Evolutionary conservation across 2,329 filamentous ascomycete genomes (phyloP), one percentile per base, ranked within the genome.

Genomic region (Fusarium nematophilum): DNA sequence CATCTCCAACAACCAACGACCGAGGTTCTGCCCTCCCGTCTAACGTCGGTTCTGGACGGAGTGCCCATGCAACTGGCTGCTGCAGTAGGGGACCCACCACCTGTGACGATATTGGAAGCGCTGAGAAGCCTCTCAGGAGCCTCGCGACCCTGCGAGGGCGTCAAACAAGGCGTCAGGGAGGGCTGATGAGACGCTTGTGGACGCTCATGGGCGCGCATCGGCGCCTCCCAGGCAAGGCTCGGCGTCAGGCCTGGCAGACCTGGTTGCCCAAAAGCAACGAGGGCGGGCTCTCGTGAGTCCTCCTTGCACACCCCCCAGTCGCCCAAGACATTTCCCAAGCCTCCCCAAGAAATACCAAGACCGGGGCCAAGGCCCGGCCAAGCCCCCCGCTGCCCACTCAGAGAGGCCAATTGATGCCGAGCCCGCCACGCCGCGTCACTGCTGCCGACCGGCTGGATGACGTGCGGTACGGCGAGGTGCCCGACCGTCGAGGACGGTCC

Each of bases 371-470:
- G 64, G 43, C 52, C 39, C 46, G 39, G 44, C 49, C 55, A 60
- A 53, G 55, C 21, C 52, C 21, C 36, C 40, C 7, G 23, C 27
- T n/a, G 50, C 30, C 61, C 58, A 57, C 48, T 61, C 53, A 59
- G 51, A 52, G 59, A 54, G 30, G 53, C 34, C 49, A 59, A 65
- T 57, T 65, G 61, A 51, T 54, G 44, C 64, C 66, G 56, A 65
- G 52, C 52, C 61, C 65, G 65, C 64, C 61, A 68, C 64, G 65
- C 65, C 65, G 65, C 64, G 65, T 65, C 61, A 68, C 61, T 65
- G 37, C 59, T 57, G 30, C 44, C 43, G 47, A 61, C 52, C 58
- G 48, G 53, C 45, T 54, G 50, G 56, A 64, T 68, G 65, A 65
- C 61, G 66, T 67, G 60, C 62, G 51, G 52, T n/a, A 62, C 37